Evolutionary conservation across 768 basidiomycete genomes (phyloP).

Genomic region (Podaxis pistillaris): DNA sequence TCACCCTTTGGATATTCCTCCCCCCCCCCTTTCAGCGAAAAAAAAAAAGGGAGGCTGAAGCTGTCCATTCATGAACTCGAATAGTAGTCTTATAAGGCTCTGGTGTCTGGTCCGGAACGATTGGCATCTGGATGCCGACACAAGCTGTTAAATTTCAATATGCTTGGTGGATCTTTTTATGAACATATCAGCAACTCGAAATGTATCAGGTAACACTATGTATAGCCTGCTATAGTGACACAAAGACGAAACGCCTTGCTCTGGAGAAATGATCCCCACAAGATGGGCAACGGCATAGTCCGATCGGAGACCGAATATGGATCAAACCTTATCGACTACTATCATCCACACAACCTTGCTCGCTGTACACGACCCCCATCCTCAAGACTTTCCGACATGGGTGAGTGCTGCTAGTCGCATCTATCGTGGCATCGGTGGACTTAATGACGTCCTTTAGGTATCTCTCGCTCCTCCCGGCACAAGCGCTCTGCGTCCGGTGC

Average conservation of each 20-base stretch:
- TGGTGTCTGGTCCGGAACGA: too few relatives aligned
- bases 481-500: slow-evolving; percentile 94
- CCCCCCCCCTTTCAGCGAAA: too few relatives aligned
- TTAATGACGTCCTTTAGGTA: slow-evolving; percentile 56
- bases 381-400: slow-evolving; percentile 78
- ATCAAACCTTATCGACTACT: slow-evolving; percentile 42
- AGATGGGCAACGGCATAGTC: slow-evolving; percentile 9
- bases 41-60: too few relatives aligned
- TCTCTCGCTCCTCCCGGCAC: slow-evolving; percentile 95
- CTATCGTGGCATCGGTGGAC: slow-evolving; percentile 11
- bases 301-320: slow-evolving; percentile 36
- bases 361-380: slow-evolving; percentile 47
- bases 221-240: background rate
- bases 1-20: too few relatives aligned
- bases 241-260: background rate
- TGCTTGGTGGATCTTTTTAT: too few relatives aligned
- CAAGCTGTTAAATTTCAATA: too few relatives aligned
- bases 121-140: too few relatives aligned
- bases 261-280: background rate
- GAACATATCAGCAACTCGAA: too few relatives aligned
- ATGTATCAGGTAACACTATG: too few relatives aligned
- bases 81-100: too few relatives aligned
- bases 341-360: slow-evolving; percentile 55
- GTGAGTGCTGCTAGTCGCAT: slow-evolving; percentile 48
- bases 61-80: too few relatives aligned